phyloP scores from a whole-genome alignment of 768 basidiomycete species.

The Phylloporus rhodoxanthus region DNA sequence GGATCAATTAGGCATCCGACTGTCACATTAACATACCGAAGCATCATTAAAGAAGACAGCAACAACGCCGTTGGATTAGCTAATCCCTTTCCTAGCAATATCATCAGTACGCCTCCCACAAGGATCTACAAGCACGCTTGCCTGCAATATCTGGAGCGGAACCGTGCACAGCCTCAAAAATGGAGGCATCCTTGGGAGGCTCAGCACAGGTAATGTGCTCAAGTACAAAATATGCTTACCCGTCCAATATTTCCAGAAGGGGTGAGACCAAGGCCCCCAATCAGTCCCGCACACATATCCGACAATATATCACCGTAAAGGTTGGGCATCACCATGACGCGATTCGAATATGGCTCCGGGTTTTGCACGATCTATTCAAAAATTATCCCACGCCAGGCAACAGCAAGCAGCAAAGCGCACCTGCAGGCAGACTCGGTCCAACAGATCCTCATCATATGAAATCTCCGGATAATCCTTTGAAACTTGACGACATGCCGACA shows the following conservation, averaged over 20 bases:
- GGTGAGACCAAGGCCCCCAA: constrained; percentile 94
- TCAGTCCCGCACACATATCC: constrained; percentile 97
- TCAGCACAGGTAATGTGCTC: constrained; percentile 8
- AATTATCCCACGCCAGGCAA: not conserved
- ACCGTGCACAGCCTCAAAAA: constrained; percentile 99
- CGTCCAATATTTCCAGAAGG: constrained; percentile 97
- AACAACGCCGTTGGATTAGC: constrained; percentile 99
- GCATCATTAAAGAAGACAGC: constrained; percentile 95
- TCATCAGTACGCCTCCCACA: not conserved
- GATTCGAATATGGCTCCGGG: constrained; percentile 87
- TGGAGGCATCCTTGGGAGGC: constrained; percentile 78
- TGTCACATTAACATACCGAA: constrained; percentile 54
- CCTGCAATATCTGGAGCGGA: constrained; percentile 99
- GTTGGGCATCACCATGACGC: constrained; percentile 99
- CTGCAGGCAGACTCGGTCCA: constrained; percentile 94
- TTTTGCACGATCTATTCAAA: constrained; percentile 75
- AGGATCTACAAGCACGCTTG: constrained; percentile 23
- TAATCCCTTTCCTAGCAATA: constrained; percentile 66
- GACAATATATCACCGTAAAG: constrained; percentile 93
- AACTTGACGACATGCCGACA: constrained; percentile 93
- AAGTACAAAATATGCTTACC: constrained; percentile 39
- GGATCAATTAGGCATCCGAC: constrained; percentile 16
- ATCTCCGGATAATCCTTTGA: constrained; percentile 93
- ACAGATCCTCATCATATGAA: constrained; percentile 91
- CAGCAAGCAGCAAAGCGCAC: constrained; percentile 34